A percentile compares a stretch with the other conserved stretches of the same genome.
Conservation (phyloP, 2,329 filamentous ascomycete species). For the Aureobasidium leucospermi region DNA sequence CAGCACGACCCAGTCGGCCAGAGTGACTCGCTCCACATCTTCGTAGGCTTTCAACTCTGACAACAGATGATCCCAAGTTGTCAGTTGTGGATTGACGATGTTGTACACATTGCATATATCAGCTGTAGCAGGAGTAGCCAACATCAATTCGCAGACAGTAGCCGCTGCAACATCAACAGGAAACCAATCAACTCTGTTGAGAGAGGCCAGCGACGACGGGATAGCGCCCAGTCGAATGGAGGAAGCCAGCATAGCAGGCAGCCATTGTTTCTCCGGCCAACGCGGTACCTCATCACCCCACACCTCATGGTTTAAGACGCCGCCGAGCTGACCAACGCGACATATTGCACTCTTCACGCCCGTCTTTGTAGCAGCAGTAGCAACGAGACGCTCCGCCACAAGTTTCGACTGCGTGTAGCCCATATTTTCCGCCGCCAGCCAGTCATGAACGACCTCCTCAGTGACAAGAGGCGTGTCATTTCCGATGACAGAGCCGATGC, state of each 20-base stretch:
- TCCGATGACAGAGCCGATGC: constrained; percentile 29
- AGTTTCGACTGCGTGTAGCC: constrained; percentile 35
- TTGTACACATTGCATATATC: constrained; percentile 22
- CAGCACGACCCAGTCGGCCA: not conserved
- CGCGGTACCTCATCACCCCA: constrained; percentile 15
- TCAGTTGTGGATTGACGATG: constrained; percentile 23
- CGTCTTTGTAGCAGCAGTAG: constrained; percentile 22
- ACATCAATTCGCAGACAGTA: constrained; percentile 12
- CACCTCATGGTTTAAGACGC: constrained; percentile 22
- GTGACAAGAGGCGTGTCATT: constrained; percentile 20
- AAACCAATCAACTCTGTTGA: constrained; percentile 47
- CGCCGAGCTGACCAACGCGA: constrained; percentile 27
- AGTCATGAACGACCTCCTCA: constrained; percentile 25
- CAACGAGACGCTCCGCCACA: constrained; percentile 28
- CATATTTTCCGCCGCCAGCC: constrained; percentile 22
- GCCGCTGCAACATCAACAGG: constrained; percentile 36
- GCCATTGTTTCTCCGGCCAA: constrained; percentile 53
- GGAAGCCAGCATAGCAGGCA: constrained; percentile 43
- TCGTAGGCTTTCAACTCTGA: constrained; percentile 13
- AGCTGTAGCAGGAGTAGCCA: not conserved
- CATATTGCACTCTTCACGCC: constrained; percentile 21
- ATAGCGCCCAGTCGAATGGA: constrained; percentile 43
- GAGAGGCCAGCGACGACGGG: constrained; percentile 38
- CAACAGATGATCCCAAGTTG: constrained; percentile 20
- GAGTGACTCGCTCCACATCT: not conserved